A percentile compares a stretch with the other conserved stretches of the same genome.
These are phyloP conservation scores for Ceratocystis colombiana DNA, from an alignment of 2,329 filamentous ascomycete genomes.

Conservation along the genomic window DNA sequence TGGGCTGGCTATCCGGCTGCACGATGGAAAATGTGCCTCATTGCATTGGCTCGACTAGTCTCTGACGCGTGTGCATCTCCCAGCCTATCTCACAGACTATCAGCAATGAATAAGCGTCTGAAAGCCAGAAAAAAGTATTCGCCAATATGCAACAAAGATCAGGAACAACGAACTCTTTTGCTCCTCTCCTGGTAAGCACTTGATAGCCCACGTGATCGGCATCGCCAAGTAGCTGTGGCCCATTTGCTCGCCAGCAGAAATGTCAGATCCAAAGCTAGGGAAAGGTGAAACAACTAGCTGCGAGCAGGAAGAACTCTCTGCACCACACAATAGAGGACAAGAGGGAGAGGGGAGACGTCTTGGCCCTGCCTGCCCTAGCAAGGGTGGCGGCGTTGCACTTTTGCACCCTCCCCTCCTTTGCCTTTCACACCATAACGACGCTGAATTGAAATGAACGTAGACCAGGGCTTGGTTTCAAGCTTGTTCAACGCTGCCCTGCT, in stretches of 20 bases:
- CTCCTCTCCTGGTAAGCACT: background rate
- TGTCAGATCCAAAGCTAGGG: background rate
- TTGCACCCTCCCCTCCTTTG: background rate
- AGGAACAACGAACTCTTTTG: background rate
- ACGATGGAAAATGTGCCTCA: background rate
- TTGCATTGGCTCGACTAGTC: background rate
- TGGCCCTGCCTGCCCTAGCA: no score
- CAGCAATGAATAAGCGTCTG: no score
- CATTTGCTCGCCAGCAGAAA: background rate
- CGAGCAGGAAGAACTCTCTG: background rate
- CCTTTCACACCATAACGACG: background rate
- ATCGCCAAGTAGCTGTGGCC: background rate
- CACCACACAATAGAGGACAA: no score
- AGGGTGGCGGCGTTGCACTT: background rate
- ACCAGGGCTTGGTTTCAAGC: conserved; percentile 13
- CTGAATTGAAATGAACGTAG: background rate
- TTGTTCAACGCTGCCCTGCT: background rate
- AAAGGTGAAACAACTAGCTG: background rate
- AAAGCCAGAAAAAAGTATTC: no score
- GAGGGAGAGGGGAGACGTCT: no score
- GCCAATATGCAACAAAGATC: background rate
- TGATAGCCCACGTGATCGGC: background rate
- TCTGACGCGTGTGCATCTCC: no score
- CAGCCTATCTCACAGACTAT: no score
- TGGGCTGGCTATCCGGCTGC: background rate